Evolutionary conservation across 2,329 filamentous ascomycete genomes (phyloP), one percentile per base, ranked within the genome.

Genomic region (Diaporthe capsici): DNA sequence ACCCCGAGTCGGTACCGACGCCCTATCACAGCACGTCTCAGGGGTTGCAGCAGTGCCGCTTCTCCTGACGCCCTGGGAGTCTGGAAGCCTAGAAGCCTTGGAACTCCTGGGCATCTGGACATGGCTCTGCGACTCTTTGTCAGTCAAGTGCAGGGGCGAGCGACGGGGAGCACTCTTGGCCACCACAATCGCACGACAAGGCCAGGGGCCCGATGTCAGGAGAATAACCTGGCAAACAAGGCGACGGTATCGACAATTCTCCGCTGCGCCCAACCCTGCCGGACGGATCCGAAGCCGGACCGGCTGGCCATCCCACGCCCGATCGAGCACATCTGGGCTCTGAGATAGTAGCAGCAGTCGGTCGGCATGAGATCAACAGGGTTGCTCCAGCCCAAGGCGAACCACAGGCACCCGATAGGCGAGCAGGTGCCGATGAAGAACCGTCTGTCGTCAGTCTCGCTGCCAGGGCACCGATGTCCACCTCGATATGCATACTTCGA

Each of bases 241-340:
- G 47, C 65, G 65, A 53, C 31, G 44, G 65, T 53, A 37, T 68
- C 31, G 28, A 53, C n/a, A 68, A 53, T 68, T 68, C 65, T 68
- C 65, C 65, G 65, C 65, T 28, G 31, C 17, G n/a, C 65, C 47
- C 47, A 53, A 68, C 65, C 65, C 31, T 68, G 65, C 65, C 65
- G 65, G 47, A 53, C 65, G 65, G 65, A 68, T 68, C 65, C 65
- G 65, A 68, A 68, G 65, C 65, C 65, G 65, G 65, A 53, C 65
- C 34, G 49, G 34, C 6, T 28, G 47, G 22, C 22, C 22, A 13
- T 42, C 34, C 31, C 15, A 53, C 31, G 13, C 13, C 44, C 22
- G 44, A 20, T 25, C 49, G 22, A 53, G 31, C 63, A 37, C 7
- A 37, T 25, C 44, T 39, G 31, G 31, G 25, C 13, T 12, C 47